Conservation (phyloP, 2,329 filamentous ascomycete species). For the Alternaria arbusti region DNA sequence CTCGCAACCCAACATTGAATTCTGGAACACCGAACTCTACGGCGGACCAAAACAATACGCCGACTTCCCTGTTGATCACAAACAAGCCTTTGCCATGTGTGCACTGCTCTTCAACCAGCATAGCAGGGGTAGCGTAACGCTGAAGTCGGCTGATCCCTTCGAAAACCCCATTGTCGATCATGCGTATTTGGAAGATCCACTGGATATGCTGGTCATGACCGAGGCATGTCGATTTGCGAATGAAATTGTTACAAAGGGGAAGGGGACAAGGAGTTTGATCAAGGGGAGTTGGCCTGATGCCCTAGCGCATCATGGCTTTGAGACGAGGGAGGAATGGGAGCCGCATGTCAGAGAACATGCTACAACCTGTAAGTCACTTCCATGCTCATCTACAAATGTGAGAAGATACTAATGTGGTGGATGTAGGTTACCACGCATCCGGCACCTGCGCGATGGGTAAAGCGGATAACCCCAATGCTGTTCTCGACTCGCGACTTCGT, state of each 20-base stretch:
- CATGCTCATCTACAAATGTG: background rate
- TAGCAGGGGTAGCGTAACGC: slow-evolving; percentile 62
- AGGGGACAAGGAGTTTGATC: slow-evolving; percentile 64
- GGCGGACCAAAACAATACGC: slow-evolving; percentile 65
- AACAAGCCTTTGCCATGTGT: slow-evolving; percentile 65
- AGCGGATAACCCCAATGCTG: slow-evolving; percentile 39
- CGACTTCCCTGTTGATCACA: slow-evolving; percentile 59
- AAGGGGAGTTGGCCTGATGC: slow-evolving; percentile 66
- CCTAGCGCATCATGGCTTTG: slow-evolving; percentile 60
- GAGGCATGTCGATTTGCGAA: slow-evolving; percentile 66
- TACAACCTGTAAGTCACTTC: slow-evolving; percentile 60
- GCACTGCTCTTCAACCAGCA: slow-evolving; percentile 64
- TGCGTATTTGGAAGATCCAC: slow-evolving; percentile 63
- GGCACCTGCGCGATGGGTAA: slow-evolving; percentile 64
- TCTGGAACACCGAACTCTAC: slow-evolving; percentile 68
- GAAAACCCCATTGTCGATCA: slow-evolving; percentile 65
- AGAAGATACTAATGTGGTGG: background rate
- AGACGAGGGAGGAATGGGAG: slow-evolving; percentile 64
- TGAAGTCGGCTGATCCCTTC: slow-evolving; percentile 57
- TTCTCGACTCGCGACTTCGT: slow-evolving; percentile 46
- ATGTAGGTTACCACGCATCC: slow-evolving; percentile 58
- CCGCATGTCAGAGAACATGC: slow-evolving; percentile 64
- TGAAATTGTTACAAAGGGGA: slow-evolving; percentile 65
- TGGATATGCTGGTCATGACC: slow-evolving; percentile 65
- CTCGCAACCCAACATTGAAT: slow-evolving; percentile 66